Evolutionary conservation across 1,284 basidiomycete genomes (phyloP).

Genomic region (Marasmius tenuissimus): DNA sequence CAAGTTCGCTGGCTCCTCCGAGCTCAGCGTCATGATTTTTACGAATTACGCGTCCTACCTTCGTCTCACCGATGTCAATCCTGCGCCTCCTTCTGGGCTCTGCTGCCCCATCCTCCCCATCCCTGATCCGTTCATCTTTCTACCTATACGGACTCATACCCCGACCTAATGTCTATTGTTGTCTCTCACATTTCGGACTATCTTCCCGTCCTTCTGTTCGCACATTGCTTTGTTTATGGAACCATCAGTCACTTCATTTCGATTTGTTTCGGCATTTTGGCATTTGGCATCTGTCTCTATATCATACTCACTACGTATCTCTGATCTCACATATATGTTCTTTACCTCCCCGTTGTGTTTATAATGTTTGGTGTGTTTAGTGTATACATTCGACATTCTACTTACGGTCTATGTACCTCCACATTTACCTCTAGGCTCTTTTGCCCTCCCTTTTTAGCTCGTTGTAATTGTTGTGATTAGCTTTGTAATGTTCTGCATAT

Average conservation of each 20-base stretch:
- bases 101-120: slow-evolving; percentile 15
- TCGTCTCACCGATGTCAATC: neutral
- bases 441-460: too few species aligned
- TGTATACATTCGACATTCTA: too few species aligned
- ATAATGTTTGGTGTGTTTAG: neutral
- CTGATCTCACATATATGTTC: slow-evolving; percentile 1
- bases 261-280: slow-evolving; percentile 2
- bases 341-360: slow-evolving; percentile 13
- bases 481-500: too few species aligned
- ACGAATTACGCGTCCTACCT: neutral
- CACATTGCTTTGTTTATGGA: slow-evolving; percentile 23
- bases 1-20: slow-evolving; percentile 26
- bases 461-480: too few species aligned
- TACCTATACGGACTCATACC: too few species aligned
- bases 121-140: too few species aligned
- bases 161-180: too few species aligned
- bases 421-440: too few species aligned
- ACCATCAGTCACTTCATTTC: neutral
- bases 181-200: neutral
- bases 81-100: neutral
- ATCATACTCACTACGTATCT: slow-evolving; percentile 5
- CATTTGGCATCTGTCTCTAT: slow-evolving; percentile 12
- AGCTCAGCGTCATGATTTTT: slow-evolving; percentile 4
- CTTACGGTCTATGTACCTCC: too few species aligned
- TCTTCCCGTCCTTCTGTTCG: slow-evolving; percentile 18